Base-by-base conservation (phyloP, 1,139 yeast genomes). In the Candida sojae region DNA sequence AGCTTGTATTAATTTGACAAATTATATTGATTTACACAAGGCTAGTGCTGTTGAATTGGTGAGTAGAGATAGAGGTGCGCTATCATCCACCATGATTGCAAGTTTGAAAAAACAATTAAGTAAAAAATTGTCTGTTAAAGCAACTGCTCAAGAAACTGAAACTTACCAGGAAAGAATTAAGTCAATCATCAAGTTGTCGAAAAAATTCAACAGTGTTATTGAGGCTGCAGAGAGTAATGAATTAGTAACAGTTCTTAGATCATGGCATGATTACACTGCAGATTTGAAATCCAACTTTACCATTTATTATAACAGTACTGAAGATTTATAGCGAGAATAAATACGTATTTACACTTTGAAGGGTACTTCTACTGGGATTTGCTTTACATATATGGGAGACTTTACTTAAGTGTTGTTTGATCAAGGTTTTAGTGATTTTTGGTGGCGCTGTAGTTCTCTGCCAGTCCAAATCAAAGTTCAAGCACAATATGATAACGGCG, bases 321-420 rank as follows among this genome's bases (percentile, higher is more conserved):
- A 48, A 33, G 10, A 35, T 36, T 25, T 38, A 31, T 33, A 32
- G 35, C 9, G 17, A 33, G 12, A 51, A 50, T 43, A 80, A 53
- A 53, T 59, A 76, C 10, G 79, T 64, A 54, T 84, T 84, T 4
- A 84, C 76, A 48, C 86, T 79, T 55, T 87, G 93, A 38, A 89
- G 67, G 0, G 95, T 86, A 28, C 88, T 83, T 46, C 97, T 70
- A 51, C 92, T 84, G 0, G 96, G 96, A 52, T 88, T 88, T 7
- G 80, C 80, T 42, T 75, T 78, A 23, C 75, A 64, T 3, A 67
- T 57, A 4, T 72, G 66, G 25, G 77, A 71, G 5, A 89, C 58
- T 46, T 65, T 63, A 2, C 83, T 79, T 41, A 88, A 65, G 49
- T 86, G 84, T 53, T 75, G 77, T 48, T 83, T 79, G 7, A 90